Base-by-base conservation (phyloP, 371 early-diverging fungal genomes). In the Mucor velutinosus region DNA sequence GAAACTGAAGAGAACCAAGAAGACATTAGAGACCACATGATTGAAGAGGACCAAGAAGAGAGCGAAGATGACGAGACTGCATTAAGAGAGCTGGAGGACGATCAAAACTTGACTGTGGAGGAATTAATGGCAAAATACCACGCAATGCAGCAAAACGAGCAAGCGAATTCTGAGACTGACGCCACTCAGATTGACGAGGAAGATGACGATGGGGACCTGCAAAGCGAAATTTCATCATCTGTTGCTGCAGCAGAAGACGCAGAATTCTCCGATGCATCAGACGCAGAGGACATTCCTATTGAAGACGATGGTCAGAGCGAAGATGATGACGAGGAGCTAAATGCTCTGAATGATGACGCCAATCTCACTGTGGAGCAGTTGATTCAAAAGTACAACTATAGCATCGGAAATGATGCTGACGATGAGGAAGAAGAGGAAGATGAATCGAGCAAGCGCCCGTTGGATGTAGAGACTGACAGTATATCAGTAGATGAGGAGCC, bases 341-440 rank as follows among this genome's bases (percentile, higher is more conserved):
- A 76, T 21, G 86, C 78, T 2, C 70, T 90, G 25, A 72, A 67
- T 39, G 75, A 77, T 10, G 90, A 90, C 30, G 82, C 79, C 56
- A 80, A 87, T 29, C 53, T 88, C 23, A 85, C 89, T 0, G 78
- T 91, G 17, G 89, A 88, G 45, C 85, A 83, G 19, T 71, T 91
- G 23, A 58, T 89, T 30, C 73, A 75, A 49, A 78, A 78, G 27
- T 89, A 90, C 67, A 81, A 78, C 1, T 62, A 61, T n/a, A 7
- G 19, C 17, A 3, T 27, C 11, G 27, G n/a, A 23, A 57, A 23
- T 1, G 51, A 65, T 23, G 74, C 58, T 8, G 60, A 64, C 7
- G 70, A 70, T 8, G 78, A 51, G 14, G 71, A 73, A 23, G 70
- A 73, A 29, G 69, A 84, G 7, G 53, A 64, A 30, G 63, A 64